Percentiles rank a stretch among this genome's conserved stretches.
These are phyloP conservation scores for Lentinus brumalis DNA, from an alignment of 768 basidiomycete genomes.

Conservation along the genomic window DNA sequence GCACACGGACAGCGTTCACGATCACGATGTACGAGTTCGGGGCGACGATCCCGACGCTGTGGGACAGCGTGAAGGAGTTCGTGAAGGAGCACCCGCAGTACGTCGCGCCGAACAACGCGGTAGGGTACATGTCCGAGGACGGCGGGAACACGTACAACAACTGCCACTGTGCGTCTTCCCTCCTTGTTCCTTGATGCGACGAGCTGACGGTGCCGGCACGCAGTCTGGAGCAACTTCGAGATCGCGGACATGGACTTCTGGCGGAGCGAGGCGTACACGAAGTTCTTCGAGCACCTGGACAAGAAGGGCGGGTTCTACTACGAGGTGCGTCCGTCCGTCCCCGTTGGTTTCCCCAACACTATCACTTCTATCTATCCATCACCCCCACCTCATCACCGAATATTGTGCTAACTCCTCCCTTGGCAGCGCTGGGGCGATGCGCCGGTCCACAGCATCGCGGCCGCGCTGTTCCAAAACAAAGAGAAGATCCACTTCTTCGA, in stretches of 20 bases:
- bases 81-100: too few species aligned
- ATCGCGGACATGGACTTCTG: constrained; percentile 91
- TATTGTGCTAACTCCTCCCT: constrained; percentile 19
- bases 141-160: too few species aligned
- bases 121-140: too few species aligned
- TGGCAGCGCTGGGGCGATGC: constrained; percentile 46
- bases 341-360: not conserved
- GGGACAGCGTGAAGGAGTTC: too few species aligned
- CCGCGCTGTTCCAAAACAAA: constrained; percentile 48
- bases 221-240: too few species aligned
- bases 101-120: too few species aligned
- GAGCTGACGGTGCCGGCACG: too few species aligned
- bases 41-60: constrained; percentile 64
- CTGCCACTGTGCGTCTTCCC: too few species aligned
- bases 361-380: not conserved
- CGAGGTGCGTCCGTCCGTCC: constrained; percentile 50
- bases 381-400: not conserved
- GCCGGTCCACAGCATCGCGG: constrained; percentile 52
- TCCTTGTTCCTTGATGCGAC: too few species aligned
- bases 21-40: constrained; percentile 66
- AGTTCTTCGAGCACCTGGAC: constrained; percentile 84
- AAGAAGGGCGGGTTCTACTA: constrained; percentile 88
- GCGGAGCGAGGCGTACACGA: constrained; percentile 79
- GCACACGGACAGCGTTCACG: constrained; percentile 58
- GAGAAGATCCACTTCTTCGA: constrained; percentile 74